A percentile compares a stretch with the other conserved stretches of the same genome.
Evolutionary conservation across 495 filamentous ascomycete species (phyloP).

Genomic region (Penicillium ochrochloron): DNA sequence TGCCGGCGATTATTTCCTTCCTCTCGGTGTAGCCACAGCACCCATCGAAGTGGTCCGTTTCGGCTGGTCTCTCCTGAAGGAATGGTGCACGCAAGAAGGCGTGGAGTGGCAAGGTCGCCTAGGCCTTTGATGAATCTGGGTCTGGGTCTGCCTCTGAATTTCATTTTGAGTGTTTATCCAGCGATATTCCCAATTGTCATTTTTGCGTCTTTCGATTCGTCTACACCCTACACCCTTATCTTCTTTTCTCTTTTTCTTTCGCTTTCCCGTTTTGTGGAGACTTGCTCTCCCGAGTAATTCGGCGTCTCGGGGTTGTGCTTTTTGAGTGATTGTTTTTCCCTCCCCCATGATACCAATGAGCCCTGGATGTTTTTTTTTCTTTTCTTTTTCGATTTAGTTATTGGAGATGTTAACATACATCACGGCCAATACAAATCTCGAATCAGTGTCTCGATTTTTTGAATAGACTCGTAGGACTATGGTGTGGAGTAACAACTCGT

Average conservation of each 20-base stretch:
- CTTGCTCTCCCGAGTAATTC: constrained; percentile 5
- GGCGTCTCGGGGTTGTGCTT: constrained; percentile 25
- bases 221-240: neutral
- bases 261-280: constrained; percentile 11
- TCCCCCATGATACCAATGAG: constrained; percentile 49
- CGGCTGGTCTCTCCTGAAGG: constrained; percentile 47
- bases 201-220: constrained; percentile 8
- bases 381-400: constrained; percentile 26
- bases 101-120: constrained; percentile 48
- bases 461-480: neutral
- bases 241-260: constrained; percentile 11
- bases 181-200: constrained; percentile 3
- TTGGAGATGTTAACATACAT: constrained; percentile 29
- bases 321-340: constrained; percentile 22
- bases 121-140: constrained; percentile 26
- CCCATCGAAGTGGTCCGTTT: constrained; percentile 55
- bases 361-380: constrained; percentile 25
- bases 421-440: constrained; percentile 20
- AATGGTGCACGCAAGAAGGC: constrained; percentile 51
- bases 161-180: neutral
- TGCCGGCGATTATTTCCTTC: constrained; percentile 47
- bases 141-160: neutral
- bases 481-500: neutral
- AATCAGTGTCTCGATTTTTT: neutral
- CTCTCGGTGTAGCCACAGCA: constrained; percentile 44